Evolutionary conservation across 495 filamentous ascomycete genomes (phyloP), one percentile per base, ranked within the genome.

Genomic region (Hyaloscypha bicolor): DNA sequence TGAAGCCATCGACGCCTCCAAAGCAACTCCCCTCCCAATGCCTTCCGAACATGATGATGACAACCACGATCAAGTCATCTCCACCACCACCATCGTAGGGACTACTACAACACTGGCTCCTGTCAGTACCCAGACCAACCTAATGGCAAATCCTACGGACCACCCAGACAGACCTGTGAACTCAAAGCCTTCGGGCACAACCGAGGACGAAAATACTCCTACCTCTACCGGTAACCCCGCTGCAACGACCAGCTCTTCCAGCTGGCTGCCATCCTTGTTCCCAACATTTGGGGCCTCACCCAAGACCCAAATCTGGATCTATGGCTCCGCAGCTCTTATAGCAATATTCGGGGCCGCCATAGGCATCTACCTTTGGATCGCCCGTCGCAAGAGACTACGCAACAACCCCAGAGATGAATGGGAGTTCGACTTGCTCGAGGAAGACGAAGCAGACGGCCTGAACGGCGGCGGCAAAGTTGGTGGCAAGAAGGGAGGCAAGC

Each of bases 211-310:
- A 88, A 63, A 83, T 86, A 56, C 72, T 33, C 77, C 78, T 11
- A 73, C 76, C 11, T 57, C 79, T 37, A 63, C 77, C n/a, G 65
- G 73, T 2, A 70, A 80, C 21, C 73, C 75, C 61, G 73, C 79
- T 12, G 69, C 80, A 39, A 67, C 73, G 56, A 82, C 83, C 0
- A 70, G 78, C 14, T 74, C 79, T 12, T 84, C 86, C 3, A 87
- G 85, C 74, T 91, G 96, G 76, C 82, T 97, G 51, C 92, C 93
- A 3, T 93, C 91, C 11, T 96, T 93, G 82, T 89, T 99, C 69
- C 94, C 95, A 9, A 96, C 93, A n/a, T 96, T 99, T 71, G 95
- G 95, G 63, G 89, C 94, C 42, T 93, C 91, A 14, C 92, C 93
- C 72, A 86, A 88, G 65, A 97, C 94, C 8, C 93, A 96, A 74